Evolutionary conservation across 2,329 filamentous ascomycete species (phyloP).

Genomic region (Calonectria multiphialidica): DNA sequence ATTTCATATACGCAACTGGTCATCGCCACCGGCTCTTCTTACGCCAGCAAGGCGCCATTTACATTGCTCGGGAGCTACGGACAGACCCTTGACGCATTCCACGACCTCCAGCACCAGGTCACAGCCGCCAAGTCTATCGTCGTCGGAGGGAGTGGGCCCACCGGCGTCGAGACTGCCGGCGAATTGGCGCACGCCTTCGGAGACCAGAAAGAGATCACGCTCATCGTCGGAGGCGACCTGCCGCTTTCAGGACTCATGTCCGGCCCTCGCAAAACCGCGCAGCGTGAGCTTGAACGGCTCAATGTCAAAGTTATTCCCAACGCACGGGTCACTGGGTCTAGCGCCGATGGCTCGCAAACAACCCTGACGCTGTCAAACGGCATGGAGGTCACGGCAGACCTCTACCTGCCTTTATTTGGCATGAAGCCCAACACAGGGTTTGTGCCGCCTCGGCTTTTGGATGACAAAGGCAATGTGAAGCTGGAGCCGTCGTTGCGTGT

Average conservation of each 20-base stretch:
- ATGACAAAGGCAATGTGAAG: constrained; percentile 36
- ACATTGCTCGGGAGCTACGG: constrained; percentile 54
- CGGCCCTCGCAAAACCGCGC: neutral
- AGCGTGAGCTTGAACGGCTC: neutral
- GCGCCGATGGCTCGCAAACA: neutral
- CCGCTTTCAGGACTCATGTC: neutral
- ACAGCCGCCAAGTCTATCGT: constrained; percentile 45
- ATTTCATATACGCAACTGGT: constrained; percentile 10
- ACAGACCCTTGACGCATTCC: constrained; percentile 50
- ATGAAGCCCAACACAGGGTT: constrained; percentile 44
- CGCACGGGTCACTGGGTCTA: neutral
- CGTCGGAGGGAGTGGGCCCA: constrained; percentile 45
- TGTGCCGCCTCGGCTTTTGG: constrained; percentile 39
- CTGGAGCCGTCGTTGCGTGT: constrained; percentile 40
- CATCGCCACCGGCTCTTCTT: constrained; percentile 22
- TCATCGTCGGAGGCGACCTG: neutral
- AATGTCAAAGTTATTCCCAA: neutral
- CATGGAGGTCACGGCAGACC: constrained; percentile 41
- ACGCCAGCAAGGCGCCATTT: constrained; percentile 50
- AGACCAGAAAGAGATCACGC: constrained; percentile 38
- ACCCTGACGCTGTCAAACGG: constrained; percentile 28
- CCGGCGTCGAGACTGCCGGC: constrained; percentile 46
- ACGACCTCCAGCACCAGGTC: constrained; percentile 47
- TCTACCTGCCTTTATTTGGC: constrained; percentile 47
- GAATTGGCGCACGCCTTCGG: constrained; percentile 45